These are phyloP conservation scores for Fagus crenata DNA, from an alignment of 306 rosid genomes.

Conservation along the genomic window DNA sequence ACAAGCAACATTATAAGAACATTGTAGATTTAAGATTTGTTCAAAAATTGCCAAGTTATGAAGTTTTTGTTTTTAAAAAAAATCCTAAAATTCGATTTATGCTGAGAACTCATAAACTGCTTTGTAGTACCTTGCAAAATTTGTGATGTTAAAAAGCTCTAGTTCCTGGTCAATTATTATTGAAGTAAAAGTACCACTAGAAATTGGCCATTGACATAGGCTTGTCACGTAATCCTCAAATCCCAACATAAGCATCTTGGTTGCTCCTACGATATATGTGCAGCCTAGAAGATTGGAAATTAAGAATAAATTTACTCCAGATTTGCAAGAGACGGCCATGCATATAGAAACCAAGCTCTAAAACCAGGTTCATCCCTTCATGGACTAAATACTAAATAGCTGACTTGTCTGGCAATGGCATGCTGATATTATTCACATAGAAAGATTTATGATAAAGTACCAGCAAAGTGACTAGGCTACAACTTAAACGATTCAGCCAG, in stretches of 20 bases:
- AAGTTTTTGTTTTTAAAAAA: too few species aligned
- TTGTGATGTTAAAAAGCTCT: too few species aligned
- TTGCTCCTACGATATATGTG: background rate
- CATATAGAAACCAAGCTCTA: background rate
- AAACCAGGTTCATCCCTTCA: too few species aligned
- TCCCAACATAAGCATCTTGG: background rate
- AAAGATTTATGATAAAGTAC: background rate
- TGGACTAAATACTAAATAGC: too few species aligned
- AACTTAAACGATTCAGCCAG: background rate
- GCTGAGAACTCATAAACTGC: too few species aligned
- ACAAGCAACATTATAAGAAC: too few species aligned
- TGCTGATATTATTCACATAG: background rate
- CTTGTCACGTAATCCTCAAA: background rate
- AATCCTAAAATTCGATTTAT: too few species aligned
- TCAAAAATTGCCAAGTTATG: too few species aligned
- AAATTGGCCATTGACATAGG: background rate
- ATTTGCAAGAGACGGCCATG: background rate
- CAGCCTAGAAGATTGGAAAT: background rate
- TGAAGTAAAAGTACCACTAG: background rate
- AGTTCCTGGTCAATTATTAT: too few species aligned
- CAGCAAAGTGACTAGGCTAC: background rate
- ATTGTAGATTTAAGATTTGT: too few species aligned
- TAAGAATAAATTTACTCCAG: background rate
- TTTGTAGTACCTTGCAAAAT: too few species aligned
- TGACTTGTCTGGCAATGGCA: too few species aligned